Base-by-base conservation (phyloP, 2,329 filamentous ascomycete species). In the Cadophora gregata region DNA sequence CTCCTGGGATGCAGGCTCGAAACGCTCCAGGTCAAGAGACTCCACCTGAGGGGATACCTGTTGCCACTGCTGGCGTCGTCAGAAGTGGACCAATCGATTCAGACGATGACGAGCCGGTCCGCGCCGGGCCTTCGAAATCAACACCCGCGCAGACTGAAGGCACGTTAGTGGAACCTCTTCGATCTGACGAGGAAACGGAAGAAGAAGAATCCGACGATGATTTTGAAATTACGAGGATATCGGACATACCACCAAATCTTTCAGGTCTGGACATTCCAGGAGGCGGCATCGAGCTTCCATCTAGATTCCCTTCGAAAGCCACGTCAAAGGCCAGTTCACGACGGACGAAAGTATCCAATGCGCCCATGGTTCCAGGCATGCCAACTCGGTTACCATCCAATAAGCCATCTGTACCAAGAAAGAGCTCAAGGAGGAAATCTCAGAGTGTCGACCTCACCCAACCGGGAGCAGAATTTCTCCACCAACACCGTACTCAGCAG, bases 1-100 rank as follows among this genome's bases (percentile, higher is more conserved):
- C 93, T 2, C 90, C 91, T 7, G 89, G 90, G 66, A 91, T 93
- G 82, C 85, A 81, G 75, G 51, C 75, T 64, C 71, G 82, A 78
- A 75, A 84, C 10, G 83, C 86, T 33, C 85, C 88, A 66, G 88
- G 86, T 48, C 83, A 90, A 66, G 91, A 92, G 61, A 86, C 88
- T 0, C 92, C 86, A 1, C 87, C 87, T 0, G 86, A 90, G 72
- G 88, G 88, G 1, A 87, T 89, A 45, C 88, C 88, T 4, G 86
- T 90, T 10, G 87, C 87, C 12, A 69, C 61, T 14, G 72, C 61
- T 16, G 75, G 72, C 60, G 73, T 69, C 16, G 56, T 75, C 50
- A 59, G 76, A 45, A 25, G 88, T 86, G 83, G 85, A 0, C 87
- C 88, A 0, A 89, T 89, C 60, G 88, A 89, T 62, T 88, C 87